A percentile compares a stretch with the other conserved stretches of the same genome.
These are phyloP conservation scores for Rhodotorula diobovata DNA, from an alignment of 768 basidiomycete genomes.

Conservation along the genomic window DNA sequence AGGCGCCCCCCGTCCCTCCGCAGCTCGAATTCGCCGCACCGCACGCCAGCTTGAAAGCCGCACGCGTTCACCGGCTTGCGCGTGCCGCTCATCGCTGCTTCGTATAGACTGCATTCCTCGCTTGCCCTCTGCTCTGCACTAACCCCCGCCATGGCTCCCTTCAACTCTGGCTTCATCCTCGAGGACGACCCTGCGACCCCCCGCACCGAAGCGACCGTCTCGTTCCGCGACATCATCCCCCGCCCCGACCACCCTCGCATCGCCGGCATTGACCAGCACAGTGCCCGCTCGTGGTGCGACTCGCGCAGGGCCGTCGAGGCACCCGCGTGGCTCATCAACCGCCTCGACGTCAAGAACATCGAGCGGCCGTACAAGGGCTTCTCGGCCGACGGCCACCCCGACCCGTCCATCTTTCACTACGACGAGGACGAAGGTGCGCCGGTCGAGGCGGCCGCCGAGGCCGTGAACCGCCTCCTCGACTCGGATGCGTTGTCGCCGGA, in stretches of 20 bases:
- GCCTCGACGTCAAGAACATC: slow-evolving; percentile 38
- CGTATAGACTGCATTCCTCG: no score
- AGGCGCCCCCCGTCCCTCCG: no score
- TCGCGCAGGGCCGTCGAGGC: slow-evolving; percentile 36
- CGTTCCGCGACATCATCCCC: slow-evolving; percentile 12
- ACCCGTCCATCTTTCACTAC: slow-evolving; percentile 35
- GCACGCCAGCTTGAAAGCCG: no score
- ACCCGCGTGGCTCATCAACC: slow-evolving; percentile 43
- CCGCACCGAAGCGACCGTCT: not conserved
- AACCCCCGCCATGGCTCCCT: not conserved
- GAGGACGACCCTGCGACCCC: slow-evolving; percentile 7
- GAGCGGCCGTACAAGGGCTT: slow-evolving; percentile 41
- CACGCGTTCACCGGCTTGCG: no score
- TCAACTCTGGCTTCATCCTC: slow-evolving; percentile 5
- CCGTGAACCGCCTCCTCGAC: slow-evolving; percentile 36
- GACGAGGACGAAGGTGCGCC: slow-evolving; percentile 43
- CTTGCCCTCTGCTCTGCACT: not conserved
- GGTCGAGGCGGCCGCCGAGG: slow-evolving; percentile 35
- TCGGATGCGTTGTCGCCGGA: slow-evolving; percentile 30
- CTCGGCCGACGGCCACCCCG: slow-evolving; percentile 39
- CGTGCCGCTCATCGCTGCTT: no score
- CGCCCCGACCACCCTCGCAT: slow-evolving; percentile 28
- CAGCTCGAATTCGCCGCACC: no score
- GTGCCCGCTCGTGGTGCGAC: slow-evolving; percentile 39
- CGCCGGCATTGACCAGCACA: slow-evolving; percentile 40